Evolutionary conservation across 1,284 basidiomycete genomes (phyloP).

Genomic region (Cryptococcus jaspeensis): DNA sequence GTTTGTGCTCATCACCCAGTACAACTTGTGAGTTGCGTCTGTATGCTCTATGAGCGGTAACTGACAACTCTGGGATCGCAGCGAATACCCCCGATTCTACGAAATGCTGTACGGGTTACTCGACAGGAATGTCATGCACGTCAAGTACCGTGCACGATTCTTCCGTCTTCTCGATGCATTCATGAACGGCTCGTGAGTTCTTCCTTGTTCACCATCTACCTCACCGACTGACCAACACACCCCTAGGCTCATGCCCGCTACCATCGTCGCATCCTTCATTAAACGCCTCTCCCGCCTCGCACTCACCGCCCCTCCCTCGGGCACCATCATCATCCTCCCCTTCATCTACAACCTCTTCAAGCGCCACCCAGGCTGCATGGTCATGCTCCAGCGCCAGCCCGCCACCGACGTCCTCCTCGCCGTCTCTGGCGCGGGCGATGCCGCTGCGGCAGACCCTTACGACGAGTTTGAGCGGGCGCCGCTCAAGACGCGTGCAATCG

Average conservation of each 20-base stretch:
- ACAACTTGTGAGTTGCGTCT: constrained; percentile 72
- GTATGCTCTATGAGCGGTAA: background rate
- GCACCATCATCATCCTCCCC: constrained; percentile 84
- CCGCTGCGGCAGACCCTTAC: constrained; percentile 65
- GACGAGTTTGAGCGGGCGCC: constrained; percentile 68
- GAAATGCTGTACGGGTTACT: constrained; percentile 87
- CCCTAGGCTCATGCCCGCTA: constrained; percentile 78
- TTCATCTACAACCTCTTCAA: constrained; percentile 96
- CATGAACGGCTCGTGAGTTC: constrained; percentile 77
- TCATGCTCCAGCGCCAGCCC: constrained; percentile 73
- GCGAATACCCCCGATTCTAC: constrained; percentile 96
- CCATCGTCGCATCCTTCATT: constrained; percentile 88
- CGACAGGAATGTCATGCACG: constrained; percentile 80
- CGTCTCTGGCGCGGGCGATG: constrained; percentile 1
- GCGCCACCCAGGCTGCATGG: constrained; percentile 85
- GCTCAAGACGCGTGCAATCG: constrained; percentile 71
- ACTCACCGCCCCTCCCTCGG: constrained; percentile 82
- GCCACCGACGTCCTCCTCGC: background rate
- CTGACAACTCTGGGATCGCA: constrained; percentile 40
- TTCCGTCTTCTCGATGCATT: constrained; percentile 90
- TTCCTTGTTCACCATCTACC: background rate
- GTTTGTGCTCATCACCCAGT: constrained; percentile 86
- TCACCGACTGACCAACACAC: constrained; percentile 1
- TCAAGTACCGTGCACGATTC: constrained; percentile 89
- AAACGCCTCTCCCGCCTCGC: constrained; percentile 86